A percentile compares a stretch with the other conserved stretches of the same genome.
Evolutionary conservation across 164 flowering plant genomes (phyloP).

Genomic region (Malania oleifera): DNA sequence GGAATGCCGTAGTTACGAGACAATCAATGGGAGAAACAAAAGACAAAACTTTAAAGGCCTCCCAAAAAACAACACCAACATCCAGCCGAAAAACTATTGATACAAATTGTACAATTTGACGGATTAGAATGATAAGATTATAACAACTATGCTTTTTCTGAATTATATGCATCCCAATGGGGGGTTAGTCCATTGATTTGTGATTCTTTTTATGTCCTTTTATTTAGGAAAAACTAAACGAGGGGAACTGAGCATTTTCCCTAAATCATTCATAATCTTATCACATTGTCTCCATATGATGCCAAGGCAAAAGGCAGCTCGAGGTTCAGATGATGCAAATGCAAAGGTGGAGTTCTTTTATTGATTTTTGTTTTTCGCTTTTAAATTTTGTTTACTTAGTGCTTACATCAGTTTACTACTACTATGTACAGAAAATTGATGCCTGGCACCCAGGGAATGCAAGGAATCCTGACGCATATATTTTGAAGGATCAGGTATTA

Average conservation of each 20-base stretch:
- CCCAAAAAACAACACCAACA: no score
- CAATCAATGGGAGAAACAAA: no score
- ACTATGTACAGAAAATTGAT: not conserved
- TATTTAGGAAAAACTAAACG: not conserved
- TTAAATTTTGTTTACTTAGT: not conserved
- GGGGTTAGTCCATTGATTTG: no score
- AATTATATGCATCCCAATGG: no score
- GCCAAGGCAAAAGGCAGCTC: not conserved
- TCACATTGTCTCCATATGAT: not conserved
- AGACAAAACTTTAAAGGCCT: no score
- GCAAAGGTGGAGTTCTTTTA: not conserved
- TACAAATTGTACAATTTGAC: no score
- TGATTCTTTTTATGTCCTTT: no score
- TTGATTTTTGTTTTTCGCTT: not conserved
- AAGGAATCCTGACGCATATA: not conserved
- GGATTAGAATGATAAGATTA: no score
- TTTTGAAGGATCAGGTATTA: conserved; percentile 5
- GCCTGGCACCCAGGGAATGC: conserved; percentile 2
- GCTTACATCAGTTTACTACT: not conserved
- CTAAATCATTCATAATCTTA: not conserved
- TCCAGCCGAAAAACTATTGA: no score
- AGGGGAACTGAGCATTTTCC: conserved; percentile 6
- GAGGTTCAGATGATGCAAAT: not conserved
- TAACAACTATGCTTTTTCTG: no score
- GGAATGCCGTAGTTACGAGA: no score